Evolutionary conservation across 1,284 basidiomycete genomes (phyloP).

Genomic region (Ceratobasidium sp.): DNA sequence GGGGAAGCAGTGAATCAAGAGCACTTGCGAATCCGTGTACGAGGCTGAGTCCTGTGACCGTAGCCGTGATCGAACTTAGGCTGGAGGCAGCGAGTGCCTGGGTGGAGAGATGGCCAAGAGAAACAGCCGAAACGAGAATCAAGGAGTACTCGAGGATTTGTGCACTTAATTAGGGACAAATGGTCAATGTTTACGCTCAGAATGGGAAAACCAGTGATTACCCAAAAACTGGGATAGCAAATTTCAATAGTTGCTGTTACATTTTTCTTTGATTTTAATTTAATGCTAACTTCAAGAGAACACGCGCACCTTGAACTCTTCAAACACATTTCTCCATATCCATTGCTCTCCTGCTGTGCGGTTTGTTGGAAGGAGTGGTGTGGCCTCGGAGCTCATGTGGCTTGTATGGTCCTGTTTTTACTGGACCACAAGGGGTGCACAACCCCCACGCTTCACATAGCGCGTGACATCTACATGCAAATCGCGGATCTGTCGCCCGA

Average conservation of each 20-base stretch:
- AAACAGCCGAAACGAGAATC: constrained; percentile 75
- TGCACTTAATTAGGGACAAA: constrained; percentile 57
- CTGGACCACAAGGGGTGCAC: not conserved
- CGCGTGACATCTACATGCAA: no score
- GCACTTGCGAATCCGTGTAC: constrained; percentile 86
- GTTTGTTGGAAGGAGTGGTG: constrained; percentile 12
- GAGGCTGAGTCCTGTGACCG: constrained; percentile 68
- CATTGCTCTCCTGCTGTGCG: not conserved
- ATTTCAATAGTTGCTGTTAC: constrained; percentile 1
- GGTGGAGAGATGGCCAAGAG: constrained; percentile 84
- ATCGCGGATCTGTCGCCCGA: no score
- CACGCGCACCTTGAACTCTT: constrained; percentile 10
- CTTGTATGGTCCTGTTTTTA: not conserved
- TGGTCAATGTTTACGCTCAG: not conserved
- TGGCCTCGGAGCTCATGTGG: not conserved
- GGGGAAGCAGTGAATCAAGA: constrained; percentile 86
- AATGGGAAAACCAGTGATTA: not conserved
- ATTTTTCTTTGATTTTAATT: not conserved
- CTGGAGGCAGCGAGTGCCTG: constrained; percentile 83
- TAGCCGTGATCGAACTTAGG: constrained; percentile 88
- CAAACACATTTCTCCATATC: not conserved
- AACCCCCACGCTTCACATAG: not conserved
- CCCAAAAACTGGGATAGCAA: constrained; percentile 33
- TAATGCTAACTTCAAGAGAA: no score
- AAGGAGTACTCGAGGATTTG: constrained; percentile 77